Base-by-base conservation (phyloP, 2,329 filamentous ascomycete genomes). In the Cercospora sesami region DNA sequence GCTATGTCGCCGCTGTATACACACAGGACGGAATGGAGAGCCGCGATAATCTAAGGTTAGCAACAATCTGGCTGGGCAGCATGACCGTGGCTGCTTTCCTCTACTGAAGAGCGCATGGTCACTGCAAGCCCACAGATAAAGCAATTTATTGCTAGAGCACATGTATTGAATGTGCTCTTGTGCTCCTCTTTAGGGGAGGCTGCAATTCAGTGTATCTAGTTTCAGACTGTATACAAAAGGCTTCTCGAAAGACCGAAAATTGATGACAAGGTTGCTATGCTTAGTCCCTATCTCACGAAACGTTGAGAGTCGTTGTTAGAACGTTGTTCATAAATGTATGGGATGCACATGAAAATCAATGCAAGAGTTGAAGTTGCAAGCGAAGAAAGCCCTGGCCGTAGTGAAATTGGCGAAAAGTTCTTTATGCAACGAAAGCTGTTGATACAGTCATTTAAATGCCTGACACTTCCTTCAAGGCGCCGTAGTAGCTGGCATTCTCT, bases 401-500 rank as follows among this genome's bases (percentile, higher is more conserved):
- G 5, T 5, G 45, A 51, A 23, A 14, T 28, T n/a, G 48, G 16
- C 26, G 23, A 16, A 55, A 2, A 3, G 4, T n/a, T 55, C 2
- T 9, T 55, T 55, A 16, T n/a, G 51, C n/a, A 12, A 62, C 3
- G 45, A 36, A 6, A 23, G 45, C 18, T 51, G 48, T 53, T 63
- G 26, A 36, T 59, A 59, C 28, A 59, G 55, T 59, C 55, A 18
- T 33, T 10, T 59, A 36, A 18, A 59, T 36, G 31, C 30, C 28
- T 23, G 9, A 9, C 16, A 30, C 2, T n/a, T 6, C 14, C 21
- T 30, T 64, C 62, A 64, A 48, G 62, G 62, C 62, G 71, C 65
- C 51, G 74, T 76, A 8, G 75, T 76, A 1, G 70, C 71, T 10
- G 69, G 62, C 64, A 76, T 68, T 58, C 74, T 73, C 53, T 71